Conservation (phyloP, 1,139 yeast genomes). For the Geotrichum citri-aurantii region DNA sequence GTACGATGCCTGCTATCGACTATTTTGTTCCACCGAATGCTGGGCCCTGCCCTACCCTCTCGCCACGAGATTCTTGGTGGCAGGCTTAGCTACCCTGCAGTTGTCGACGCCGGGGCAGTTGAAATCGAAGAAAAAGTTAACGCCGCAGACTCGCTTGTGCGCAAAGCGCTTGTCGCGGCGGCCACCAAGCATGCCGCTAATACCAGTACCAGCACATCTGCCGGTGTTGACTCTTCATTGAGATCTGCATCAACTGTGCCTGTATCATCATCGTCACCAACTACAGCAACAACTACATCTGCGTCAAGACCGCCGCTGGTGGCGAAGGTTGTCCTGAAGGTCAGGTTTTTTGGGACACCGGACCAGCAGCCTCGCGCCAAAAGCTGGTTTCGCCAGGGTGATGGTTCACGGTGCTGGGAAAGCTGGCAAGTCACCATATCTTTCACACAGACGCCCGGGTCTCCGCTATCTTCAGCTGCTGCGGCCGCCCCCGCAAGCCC, state of each 20-base stretch:
- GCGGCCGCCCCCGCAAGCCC: not conserved
- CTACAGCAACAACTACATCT: not conserved
- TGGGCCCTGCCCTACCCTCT: slow-evolving; percentile 59
- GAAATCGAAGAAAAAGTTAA: slow-evolving; percentile 31
- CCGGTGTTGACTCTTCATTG: not conserved
- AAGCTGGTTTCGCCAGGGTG: slow-evolving; percentile 2
- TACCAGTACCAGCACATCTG: not conserved
- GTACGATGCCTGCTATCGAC: slow-evolving; percentile 49
- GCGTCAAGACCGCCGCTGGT: not conserved
- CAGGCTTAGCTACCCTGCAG: slow-evolving; percentile 34
- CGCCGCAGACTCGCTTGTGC: slow-evolving; percentile 21
- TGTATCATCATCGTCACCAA: not conserved
- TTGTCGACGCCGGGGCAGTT: slow-evolving; percentile 22
- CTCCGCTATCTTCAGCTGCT: not conserved
- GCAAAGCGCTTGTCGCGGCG: slow-evolving; percentile 20
- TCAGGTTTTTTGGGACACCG: not conserved
- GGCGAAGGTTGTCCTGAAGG: not conserved
- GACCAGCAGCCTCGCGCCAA: not conserved
- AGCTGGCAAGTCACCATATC: not conserved
- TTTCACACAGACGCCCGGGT: not conserved
- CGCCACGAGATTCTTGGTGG: slow-evolving; percentile 40
- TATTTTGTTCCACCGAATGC: slow-evolving; percentile 62
- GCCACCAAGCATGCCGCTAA: not conserved
- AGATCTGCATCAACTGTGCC: not conserved
- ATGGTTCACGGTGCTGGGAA: not conserved